Conservation (phyloP, 2,329 filamentous ascomycete species). For the Sporothrix curviconia region DNA sequence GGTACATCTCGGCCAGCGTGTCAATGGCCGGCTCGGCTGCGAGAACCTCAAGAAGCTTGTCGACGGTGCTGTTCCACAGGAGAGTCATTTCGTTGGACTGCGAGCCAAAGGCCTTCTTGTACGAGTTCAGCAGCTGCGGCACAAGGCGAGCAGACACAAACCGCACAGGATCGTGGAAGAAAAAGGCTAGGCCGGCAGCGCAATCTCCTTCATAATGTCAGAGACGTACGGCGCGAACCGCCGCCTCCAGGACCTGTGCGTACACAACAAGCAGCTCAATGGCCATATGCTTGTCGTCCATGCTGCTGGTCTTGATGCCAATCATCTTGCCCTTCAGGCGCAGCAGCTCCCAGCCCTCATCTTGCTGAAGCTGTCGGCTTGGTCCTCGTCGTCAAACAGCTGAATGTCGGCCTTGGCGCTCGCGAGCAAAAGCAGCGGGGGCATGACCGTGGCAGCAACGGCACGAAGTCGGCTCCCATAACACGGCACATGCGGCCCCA, state of each 20-base stretch:
- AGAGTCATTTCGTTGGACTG: conserved; percentile 71
- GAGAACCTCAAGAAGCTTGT: conserved; percentile 88
- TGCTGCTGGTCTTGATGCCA: conserved; percentile 90
- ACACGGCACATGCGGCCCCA: conserved; percentile 99
- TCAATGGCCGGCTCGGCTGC: conserved; percentile 93
- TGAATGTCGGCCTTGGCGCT: conserved; percentile 97
- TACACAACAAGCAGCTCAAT: conserved; percentile 97
- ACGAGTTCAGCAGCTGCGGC: conserved; percentile 85
- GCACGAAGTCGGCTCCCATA: conserved; percentile 80
- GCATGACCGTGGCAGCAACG: conserved; percentile 93
- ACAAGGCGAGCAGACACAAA: conserved; percentile 93
- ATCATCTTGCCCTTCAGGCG: conserved; percentile 97
- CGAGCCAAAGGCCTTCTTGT: conserved; percentile 83
- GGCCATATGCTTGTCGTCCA: conserved; percentile 99
- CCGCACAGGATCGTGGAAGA: conserved; percentile 97
- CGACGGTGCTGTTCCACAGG: conserved; percentile 78
- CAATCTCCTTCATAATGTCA: conserved; percentile 95
- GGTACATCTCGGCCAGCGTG: conserved; percentile 96
- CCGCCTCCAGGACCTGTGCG: conserved; percentile 85
- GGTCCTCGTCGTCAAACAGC: conserved; percentile 88
- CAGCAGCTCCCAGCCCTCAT: conserved; percentile 96
- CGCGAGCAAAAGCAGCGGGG: conserved; percentile 81
- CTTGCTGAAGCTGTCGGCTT: conserved; percentile 88
- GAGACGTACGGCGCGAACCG: conserved; percentile 87
- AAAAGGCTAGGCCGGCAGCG: conserved; percentile 88